These are phyloP conservation scores for Marasmius fiardii DNA, from an alignment of 1,284 basidiomycete genomes.

Conservation along the genomic window DNA sequence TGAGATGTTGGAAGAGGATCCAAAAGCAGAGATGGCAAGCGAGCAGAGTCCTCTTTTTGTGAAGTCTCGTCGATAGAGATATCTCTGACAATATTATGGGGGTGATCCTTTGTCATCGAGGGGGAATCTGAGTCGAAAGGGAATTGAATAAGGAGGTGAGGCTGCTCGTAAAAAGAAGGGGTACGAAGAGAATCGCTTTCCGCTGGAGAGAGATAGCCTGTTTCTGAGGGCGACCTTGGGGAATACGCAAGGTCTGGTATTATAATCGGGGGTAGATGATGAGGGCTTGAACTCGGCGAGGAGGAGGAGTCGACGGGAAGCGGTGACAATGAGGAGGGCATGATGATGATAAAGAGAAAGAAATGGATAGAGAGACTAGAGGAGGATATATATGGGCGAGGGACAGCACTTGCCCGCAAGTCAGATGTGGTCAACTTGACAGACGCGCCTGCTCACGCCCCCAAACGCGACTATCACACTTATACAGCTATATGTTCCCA, in stretches of 20 bases:
- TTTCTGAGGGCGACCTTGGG: constrained; percentile 33
- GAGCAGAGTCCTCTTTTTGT: neutral
- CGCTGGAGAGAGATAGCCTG: constrained; percentile 31
- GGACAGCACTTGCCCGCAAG: neutral
- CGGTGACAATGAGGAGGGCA: constrained; percentile 7
- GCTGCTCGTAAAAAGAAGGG: constrained; percentile 18
- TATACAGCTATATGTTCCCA: neutral
- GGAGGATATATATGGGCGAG: neutral
- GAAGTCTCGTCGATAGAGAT: neutral
- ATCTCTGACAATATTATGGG: neutral
- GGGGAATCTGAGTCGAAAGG: constrained; percentile 7
- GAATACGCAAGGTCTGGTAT: constrained; percentile 25
- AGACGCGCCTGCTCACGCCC: neutral
- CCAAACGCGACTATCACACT: neutral
- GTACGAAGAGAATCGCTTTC: constrained; percentile 36
- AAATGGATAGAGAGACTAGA: neutral
- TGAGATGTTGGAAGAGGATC: neutral
- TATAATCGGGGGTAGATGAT: constrained; percentile 19
- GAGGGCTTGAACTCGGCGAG: neutral
- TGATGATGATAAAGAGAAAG: constrained; percentile 4
- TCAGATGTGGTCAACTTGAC: neutral
- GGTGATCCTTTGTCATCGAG: constrained; percentile 11
- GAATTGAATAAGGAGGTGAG: constrained; percentile 12
- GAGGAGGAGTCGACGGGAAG: no score
- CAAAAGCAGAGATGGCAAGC: neutral